Conservation (phyloP, 345 rosid genomes). For the Hibiscus mutabilis region DNA sequence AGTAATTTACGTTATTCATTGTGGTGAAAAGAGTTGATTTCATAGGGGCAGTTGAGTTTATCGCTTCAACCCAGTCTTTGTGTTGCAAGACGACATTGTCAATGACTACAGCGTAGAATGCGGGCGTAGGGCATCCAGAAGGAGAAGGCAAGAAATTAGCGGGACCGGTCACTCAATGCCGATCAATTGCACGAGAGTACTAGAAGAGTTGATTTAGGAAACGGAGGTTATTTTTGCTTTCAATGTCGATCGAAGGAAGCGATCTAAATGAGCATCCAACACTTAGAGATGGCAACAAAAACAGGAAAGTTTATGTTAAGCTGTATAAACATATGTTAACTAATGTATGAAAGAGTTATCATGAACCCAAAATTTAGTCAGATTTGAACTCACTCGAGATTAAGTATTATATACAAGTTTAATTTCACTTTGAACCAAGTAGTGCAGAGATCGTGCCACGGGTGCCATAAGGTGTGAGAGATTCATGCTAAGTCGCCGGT, state of each 20-base stretch:
- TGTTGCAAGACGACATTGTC: constrained; percentile 39
- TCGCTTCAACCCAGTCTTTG: constrained; percentile 50
- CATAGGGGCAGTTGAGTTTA: constrained; percentile 56
- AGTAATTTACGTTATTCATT: constrained; percentile 55
- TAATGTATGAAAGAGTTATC: background rate
- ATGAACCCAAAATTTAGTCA: background rate
- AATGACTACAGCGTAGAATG: constrained; percentile 63
- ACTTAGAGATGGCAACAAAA: constrained; percentile 48
- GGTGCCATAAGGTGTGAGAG: too few species aligned
- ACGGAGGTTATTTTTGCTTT: constrained; percentile 53
- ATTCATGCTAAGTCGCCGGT: too few species aligned
- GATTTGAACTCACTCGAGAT: too few species aligned
- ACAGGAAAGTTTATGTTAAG: background rate
- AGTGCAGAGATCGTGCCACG: too few species aligned
- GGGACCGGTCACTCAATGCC: constrained; percentile 46
- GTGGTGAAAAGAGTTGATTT: constrained; percentile 47
- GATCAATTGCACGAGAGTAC: constrained; percentile 47
- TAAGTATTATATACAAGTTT: too few species aligned
- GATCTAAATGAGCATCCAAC: constrained; percentile 57
- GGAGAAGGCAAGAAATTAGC: constrained; percentile 64
- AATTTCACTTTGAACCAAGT: too few species aligned
- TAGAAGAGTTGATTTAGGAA: constrained; percentile 47
- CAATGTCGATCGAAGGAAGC: constrained; percentile 52
- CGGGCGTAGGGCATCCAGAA: constrained; percentile 42
- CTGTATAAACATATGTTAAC: background rate